These are phyloP conservation scores for Lagerstroemia speciosa DNA, from an alignment of 345 rosid genomes.

Conservation along the genomic window DNA sequence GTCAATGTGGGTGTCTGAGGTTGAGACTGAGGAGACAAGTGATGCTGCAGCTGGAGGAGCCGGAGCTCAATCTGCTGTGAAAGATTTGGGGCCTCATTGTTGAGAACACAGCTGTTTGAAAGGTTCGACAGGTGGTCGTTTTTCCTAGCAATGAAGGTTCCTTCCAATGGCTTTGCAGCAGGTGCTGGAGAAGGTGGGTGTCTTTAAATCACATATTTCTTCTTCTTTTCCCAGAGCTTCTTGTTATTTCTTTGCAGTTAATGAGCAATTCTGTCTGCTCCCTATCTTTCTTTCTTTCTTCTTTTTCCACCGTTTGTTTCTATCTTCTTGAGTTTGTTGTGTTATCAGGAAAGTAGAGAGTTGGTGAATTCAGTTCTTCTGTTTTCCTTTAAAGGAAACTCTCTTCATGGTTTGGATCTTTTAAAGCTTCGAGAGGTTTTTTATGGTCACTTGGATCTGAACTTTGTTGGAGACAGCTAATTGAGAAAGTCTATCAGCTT, in stretches of 20 bases:
- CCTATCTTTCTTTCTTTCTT: not conserved
- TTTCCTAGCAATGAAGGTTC: slow-evolving; percentile 66
- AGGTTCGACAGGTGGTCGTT: slow-evolving; percentile 8
- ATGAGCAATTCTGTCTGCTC: too few species aligned
- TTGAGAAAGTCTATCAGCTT: not conserved
- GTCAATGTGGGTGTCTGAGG: not conserved
- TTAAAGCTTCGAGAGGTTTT: not conserved
- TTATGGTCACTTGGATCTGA: not conserved
- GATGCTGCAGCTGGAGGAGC: slow-evolving; percentile 14
- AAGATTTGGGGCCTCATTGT: slow-evolving; percentile 9
- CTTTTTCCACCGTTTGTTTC: not conserved
- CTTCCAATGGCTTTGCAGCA: slow-evolving; percentile 64
- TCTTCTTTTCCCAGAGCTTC: not conserved
- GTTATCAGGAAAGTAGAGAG: not conserved
- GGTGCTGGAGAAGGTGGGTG: slow-evolving; percentile 65
- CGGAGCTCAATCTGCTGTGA: slow-evolving; percentile 7
- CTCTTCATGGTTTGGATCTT: not conserved
- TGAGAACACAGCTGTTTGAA: slow-evolving; percentile 5
- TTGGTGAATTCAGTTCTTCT: not conserved
- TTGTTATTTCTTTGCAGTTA: too few species aligned
- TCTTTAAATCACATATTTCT: not conserved
- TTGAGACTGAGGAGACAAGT: slow-evolving; percentile 5
- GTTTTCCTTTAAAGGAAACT: not conserved
- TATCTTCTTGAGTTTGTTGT: not conserved
- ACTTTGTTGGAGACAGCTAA: not conserved